Evolutionary conservation across 345 rosid species (phyloP), one percentile per base, ranked within the genome.

Genomic region (Hibiscus tridactylites): DNA sequence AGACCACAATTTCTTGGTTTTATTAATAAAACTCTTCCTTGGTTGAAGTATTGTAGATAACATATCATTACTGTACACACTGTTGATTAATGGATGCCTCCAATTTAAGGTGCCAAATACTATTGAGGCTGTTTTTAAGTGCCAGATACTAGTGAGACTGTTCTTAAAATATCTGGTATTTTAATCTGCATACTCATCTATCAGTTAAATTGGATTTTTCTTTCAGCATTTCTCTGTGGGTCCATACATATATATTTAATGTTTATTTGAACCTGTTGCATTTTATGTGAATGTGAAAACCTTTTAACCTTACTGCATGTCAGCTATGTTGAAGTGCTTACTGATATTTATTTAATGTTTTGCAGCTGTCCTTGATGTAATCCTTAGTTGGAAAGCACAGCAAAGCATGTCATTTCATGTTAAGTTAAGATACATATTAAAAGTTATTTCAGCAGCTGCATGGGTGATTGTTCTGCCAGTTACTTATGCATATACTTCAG

Each of bases 281-380:
- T 74, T 46, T 9, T 26, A 12, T 37, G 68, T 33, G 74, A 49
- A 46, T 39, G 12, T 60, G n/a, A 58, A 35, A 49, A 15, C n/a
- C 13, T 35, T 17, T 58, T 71, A 33, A 59, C 33, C 61, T 15
- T 65, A 71, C 33, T 75, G 73, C 12, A 61, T 63, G 19, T 59
- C 56, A 46, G 16, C 9, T 21, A 26, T 26, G 12, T 35, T 39
- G 49, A 37, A 54, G 65, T 70, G 9, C 49, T 61, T 17, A 49
- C 56, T 56, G 35, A 65, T 17, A 70, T 61, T 64, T 15, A 61
- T 70, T 37, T 77, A 6, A 71, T 57, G 76, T 52, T 49, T 44
- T 87, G 90, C 90, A 96, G 99, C 98, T 84, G 74, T 82, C 72
- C 96, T 96, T 69, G 98, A 92, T 83, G 91, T 96, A 79, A 88